Percentiles rank a stretch among this genome's conserved stretches.
phyloP scores from a whole-genome alignment of 768 basidiomycete species.

The Gloeophyllum trabeum region DNA sequence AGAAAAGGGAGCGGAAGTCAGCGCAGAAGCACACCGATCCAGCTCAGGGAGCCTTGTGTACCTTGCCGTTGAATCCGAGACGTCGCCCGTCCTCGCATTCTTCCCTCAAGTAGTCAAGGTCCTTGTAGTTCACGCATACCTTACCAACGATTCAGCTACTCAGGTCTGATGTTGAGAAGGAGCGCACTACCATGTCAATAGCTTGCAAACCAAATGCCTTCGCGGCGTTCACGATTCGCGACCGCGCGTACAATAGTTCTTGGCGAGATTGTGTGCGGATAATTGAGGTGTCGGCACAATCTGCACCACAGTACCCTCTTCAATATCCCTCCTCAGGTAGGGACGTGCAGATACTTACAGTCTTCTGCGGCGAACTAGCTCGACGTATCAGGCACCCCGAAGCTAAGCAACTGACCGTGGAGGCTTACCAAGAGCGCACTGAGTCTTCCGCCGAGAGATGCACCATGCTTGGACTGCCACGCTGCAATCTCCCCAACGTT shows the following conservation, averaged over 20 bases:
- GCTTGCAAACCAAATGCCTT: slow-evolving; percentile 77
- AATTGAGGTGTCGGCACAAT: slow-evolving; percentile 84
- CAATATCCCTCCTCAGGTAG: neutral
- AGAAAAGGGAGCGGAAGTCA: neutral
- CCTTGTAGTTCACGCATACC: slow-evolving; percentile 87
- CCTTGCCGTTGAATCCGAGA: slow-evolving; percentile 91
- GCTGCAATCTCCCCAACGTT: slow-evolving; percentile 59
- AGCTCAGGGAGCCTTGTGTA: slow-evolving; percentile 12
- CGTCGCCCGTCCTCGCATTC: slow-evolving; percentile 74
- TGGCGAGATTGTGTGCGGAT: slow-evolving; percentile 61
- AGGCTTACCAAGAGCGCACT: slow-evolving; percentile 54
- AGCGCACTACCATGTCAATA: slow-evolving; percentile 64
- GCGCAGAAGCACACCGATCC: neutral
- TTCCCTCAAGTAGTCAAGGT: slow-evolving; percentile 48
- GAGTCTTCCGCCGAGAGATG: slow-evolving; percentile 38
- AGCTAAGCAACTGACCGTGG: neutral
- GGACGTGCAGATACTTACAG: no score
- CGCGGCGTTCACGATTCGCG: slow-evolving; percentile 69
- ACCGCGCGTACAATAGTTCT: slow-evolving; percentile 79
- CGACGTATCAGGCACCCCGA: neutral
- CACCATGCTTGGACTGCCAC: slow-evolving; percentile 44
- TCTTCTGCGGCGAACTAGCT: slow-evolving; percentile 89
- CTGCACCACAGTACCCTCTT: no score
- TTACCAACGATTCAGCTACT: slow-evolving; percentile 20
- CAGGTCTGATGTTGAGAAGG: neutral